Base-by-base conservation (phyloP, 148 eudicot species). In the Chenopodium quinoa region DNA sequence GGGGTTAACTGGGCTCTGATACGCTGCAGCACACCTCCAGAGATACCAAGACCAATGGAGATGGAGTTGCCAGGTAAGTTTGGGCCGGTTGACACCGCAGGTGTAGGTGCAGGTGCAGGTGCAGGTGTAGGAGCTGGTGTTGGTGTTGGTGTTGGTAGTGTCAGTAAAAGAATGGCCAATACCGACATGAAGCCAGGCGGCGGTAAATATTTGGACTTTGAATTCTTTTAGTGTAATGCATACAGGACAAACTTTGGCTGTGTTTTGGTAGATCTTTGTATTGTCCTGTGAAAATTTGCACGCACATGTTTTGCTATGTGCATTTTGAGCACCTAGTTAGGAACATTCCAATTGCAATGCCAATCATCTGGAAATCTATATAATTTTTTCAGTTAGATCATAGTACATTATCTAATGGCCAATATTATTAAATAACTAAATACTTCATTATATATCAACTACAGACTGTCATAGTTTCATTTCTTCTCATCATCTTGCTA, bases 1-100 rank as follows among this genome's bases (percentile, higher is more conserved):
- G 97, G 97, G 19, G 91, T 93, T 25, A 92, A 93, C 75, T 93
- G 97, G 97, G 97, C 97, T 80, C 87, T 93, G 73, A 92, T 93
- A 68, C 83, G 95, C 34, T 91, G 97, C 84, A 89, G 95, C 78
- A 90, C 92, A 46, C 97, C 97, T 3, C 97, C 97, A 0, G 92
- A 91, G 82, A 88, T 93, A 69, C 95, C 97, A 2, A 85, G 93
- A 79, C 88, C 90, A 0, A 80, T 91, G 67, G 92, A 93, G 77
- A 77, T 84, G 80, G 94, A 89, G 78, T 77, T 34, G 12, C 90
- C 92, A 0, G 87, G 75, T 27, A 91, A 89, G 79, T 78, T 75
- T 64, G 92, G 86, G 73, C 78, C 79, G 6, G 88, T 82, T 14
- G 89, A 85, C n/a, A 75, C 85, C 0, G 64, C 82, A 7, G 87